These are phyloP conservation scores for Tieghemiomyces parasiticus DNA, from an alignment of 192 early-diverging fungal species.

Conservation along the genomic window DNA sequence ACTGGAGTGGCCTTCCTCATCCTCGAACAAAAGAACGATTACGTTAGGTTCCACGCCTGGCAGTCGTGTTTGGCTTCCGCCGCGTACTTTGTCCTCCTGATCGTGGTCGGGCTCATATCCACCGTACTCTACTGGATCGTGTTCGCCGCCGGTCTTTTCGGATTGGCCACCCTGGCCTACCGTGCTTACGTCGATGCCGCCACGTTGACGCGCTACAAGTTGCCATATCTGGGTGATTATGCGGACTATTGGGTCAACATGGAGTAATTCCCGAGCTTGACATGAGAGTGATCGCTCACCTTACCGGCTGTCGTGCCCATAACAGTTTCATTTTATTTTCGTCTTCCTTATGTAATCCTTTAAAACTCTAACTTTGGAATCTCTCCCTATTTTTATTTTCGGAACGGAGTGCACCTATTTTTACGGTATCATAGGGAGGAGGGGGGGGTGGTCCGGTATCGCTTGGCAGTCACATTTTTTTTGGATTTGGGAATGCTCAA, in stretches of 20 bases:
- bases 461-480: too few species aligned
- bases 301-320: neutral
- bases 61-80: slow-evolving; percentile 28
- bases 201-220: slow-evolving; percentile 47
- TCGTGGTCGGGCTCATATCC: slow-evolving; percentile 23
- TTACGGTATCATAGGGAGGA: too few species aligned
- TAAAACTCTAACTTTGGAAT: neutral
- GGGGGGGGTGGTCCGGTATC: too few species aligned
- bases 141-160: slow-evolving; percentile 13
- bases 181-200: slow-evolving; percentile 54
- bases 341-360: neutral
- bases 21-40: slow-evolving; percentile 57
- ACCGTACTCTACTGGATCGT: slow-evolving; percentile 23
- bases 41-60: slow-evolving; percentile 37
- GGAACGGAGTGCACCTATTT: too few species aligned
- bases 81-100: slow-evolving; percentile 15
- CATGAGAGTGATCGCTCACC: slow-evolving; percentile 5
- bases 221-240: slow-evolving; percentile 50
- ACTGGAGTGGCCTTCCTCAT: slow-evolving; percentile 51
- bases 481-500: too few species aligned
- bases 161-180: slow-evolving; percentile 19
- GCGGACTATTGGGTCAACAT: slow-evolving; percentile 51
- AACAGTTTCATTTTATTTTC: slow-evolving; percentile 1
- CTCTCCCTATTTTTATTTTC: neutral
- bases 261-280: slow-evolving; percentile 26